A percentile compares a stretch with the other conserved stretches of the same genome.
Conservation (phyloP, 1,139 yeast genomes). For the Torulaspora globosa region DNA sequence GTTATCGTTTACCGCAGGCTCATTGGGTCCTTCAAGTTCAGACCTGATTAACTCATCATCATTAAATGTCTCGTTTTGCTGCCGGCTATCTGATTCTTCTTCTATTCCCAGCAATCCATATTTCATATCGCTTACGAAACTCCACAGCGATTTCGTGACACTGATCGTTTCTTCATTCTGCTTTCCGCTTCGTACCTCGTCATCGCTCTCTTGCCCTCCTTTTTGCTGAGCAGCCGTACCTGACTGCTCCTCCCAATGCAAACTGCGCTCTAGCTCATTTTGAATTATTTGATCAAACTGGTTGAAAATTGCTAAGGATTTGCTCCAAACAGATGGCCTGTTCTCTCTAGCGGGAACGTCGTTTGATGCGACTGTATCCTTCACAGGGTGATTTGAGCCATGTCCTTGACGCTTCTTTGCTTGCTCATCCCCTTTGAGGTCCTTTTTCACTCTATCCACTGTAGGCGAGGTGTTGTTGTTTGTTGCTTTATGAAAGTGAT, state of each 20-base stretch:
- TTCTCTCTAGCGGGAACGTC: constrained; percentile 9
- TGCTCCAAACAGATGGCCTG: constrained; percentile 41
- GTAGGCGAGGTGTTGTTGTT: neutral
- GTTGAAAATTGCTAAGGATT: constrained; percentile 60
- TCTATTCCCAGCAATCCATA: constrained; percentile 40
- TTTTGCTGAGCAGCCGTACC: neutral
- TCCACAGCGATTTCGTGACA: constrained; percentile 33
- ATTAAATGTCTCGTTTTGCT: neutral
- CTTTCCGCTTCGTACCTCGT: constrained; percentile 1
- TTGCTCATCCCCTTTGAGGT: neutral
- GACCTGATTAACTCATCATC: neutral
- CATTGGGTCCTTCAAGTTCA: constrained; percentile 20
- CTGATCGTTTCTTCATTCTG: constrained; percentile 6
- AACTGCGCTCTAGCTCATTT: constrained; percentile 58
- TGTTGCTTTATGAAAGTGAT: constrained; percentile 3
- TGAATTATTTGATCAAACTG: constrained; percentile 66
- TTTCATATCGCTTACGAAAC: constrained; percentile 40
- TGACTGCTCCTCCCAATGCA: constrained; percentile 36
- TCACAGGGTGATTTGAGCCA: constrained; percentile 2
- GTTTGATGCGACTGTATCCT: neutral
- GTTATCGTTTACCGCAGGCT: constrained; percentile 11
- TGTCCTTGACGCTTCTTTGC: neutral
- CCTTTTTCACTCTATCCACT: neutral
- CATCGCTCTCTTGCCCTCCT: neutral
- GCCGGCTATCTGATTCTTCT: constrained; percentile 20